Base-by-base conservation (phyloP, 495 filamentous ascomycete species). In the Aspergillus indologenus region DNA sequence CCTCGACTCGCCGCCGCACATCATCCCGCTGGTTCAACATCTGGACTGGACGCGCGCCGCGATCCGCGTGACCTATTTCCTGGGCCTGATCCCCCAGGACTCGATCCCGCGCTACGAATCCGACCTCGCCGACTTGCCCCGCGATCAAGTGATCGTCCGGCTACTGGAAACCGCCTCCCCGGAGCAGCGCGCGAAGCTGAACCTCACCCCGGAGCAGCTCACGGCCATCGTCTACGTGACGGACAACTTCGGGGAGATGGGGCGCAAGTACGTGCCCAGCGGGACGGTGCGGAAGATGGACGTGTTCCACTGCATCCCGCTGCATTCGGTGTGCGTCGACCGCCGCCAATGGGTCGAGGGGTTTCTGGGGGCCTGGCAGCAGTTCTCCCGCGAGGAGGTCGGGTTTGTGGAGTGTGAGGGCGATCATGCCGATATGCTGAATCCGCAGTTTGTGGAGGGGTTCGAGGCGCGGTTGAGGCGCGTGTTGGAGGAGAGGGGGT, bases 1-100 rank as follows among this genome's bases (percentile, higher is more conserved):
- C 23, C 62, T 69, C 53, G 34, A 40, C 34, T 40, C 34, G 6
- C 34, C 34, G 6, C 34, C 34, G 34, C 34, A 40, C 34, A 40
- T 40, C 12, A 40, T 40, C 12, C 34, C 34, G 7, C 34, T 40
- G 34, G 34, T 40, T 2, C 34, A 40, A 11, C 34, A 40, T 40
- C 34, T 40, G 5, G 34, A 40, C 34, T 40, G 34, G 34, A 40
- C 34, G 34, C 34, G 34, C 34, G 34, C 34, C 12, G 34, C 34
- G 2, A 40, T 40, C 12, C 34, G 34, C 5, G 34, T 40, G 5
- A 40, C 34, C 34, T 40, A 40, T 11, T 40, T 40, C 12, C 34
- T 40, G 34, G 34, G 34, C 12, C 12, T 40, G 34, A 40, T 40
- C 12, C 7, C 34, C 7, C 34, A 40, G 34, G 34, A 40, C 6